These are phyloP conservation scores for Nepenthes gracilis DNA, from an alignment of 148 eudicot genomes.

Conservation along the genomic window DNA sequence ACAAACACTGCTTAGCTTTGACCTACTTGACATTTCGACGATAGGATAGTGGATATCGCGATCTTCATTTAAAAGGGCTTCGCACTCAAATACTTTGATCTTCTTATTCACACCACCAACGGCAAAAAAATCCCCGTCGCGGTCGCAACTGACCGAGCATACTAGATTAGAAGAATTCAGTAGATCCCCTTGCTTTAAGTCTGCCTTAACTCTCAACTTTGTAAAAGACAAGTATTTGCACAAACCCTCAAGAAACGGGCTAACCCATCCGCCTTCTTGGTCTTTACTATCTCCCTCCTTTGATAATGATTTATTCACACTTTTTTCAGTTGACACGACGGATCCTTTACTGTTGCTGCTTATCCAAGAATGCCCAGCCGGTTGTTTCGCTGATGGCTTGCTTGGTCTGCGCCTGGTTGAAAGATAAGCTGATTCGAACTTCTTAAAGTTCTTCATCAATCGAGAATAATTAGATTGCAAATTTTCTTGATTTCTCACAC, in stretches of 20 bases:
- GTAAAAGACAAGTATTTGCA: conserved; percentile 75
- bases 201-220: conserved; percentile 73
- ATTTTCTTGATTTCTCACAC: conserved; percentile 24
- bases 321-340: conserved; percentile 45
- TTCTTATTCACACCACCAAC: conserved; percentile 97
- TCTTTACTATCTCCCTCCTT: conserved; percentile 25
- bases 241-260: conserved; percentile 76
- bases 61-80: conserved; percentile 52
- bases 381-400: conserved; percentile 35
- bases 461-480: conserved; percentile 49
- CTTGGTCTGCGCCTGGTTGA: conserved; percentile 49
- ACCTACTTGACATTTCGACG: conserved; percentile 73
- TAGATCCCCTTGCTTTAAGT: conserved; percentile 91
- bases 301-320: conserved; percentile 34
- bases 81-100: conserved; percentile 86
- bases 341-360: conserved; percentile 73
- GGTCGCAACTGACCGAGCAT: conserved; percentile 82
- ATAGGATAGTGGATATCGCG: conserved; percentile 93
- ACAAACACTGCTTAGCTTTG: conserved; percentile 92
- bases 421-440: conserved; percentile 82
- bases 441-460: conserved; percentile 72
- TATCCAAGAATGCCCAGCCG: conserved; percentile 31
- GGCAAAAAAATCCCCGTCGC: conserved; percentile 91
- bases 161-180: conserved; percentile 84
- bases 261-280: conserved; percentile 66